Conservation (phyloP, 305 asterid genomes). For the Petunia hybrid region DNA sequence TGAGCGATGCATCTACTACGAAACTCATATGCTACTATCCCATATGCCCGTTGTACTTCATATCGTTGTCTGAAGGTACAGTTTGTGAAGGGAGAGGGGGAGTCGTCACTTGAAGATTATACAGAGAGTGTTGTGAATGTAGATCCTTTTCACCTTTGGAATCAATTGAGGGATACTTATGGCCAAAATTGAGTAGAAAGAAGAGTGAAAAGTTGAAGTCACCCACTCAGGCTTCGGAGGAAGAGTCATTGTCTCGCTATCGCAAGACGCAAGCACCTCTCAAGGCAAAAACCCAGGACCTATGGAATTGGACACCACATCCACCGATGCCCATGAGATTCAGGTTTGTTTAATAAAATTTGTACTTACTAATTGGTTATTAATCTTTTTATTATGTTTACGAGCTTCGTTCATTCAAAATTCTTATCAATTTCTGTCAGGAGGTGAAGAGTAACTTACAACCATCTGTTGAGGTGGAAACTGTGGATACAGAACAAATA, state of each 20-base stretch:
- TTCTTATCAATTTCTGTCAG: slow-evolving; percentile 49
- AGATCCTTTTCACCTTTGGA: slow-evolving; percentile 82
- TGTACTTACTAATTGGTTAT: not conserved
- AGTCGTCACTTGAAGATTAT: slow-evolving; percentile 56
- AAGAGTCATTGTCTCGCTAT: slow-evolving; percentile 48
- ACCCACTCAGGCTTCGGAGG: slow-evolving; percentile 44
- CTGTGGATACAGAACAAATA: slow-evolving; percentile 46
- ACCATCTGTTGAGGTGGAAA: slow-evolving; percentile 49
- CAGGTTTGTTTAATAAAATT: slow-evolving; percentile 49
- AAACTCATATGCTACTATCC: slow-evolving; percentile 83
- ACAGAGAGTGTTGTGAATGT: slow-evolving; percentile 66
- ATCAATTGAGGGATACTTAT: slow-evolving; percentile 70
- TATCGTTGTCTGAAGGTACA: slow-evolving; percentile 83
- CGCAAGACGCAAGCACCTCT: slow-evolving; percentile 52
- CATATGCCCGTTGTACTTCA: slow-evolving; percentile 70
- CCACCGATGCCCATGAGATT: slow-evolving; percentile 43
- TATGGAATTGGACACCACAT: slow-evolving; percentile 45
- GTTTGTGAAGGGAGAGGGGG: slow-evolving; percentile 73
- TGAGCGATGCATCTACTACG: slow-evolving; percentile 57
- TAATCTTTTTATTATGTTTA: not conserved
- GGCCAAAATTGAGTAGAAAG: slow-evolving; percentile 61
- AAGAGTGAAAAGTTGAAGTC: slow-evolving; percentile 45
- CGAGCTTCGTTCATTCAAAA: slow-evolving; percentile 3
- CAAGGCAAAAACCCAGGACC: slow-evolving; percentile 48
- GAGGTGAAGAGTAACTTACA: slow-evolving; percentile 41